Evolutionary conservation across 306 rosid species (phyloP).

Genomic region (Vachellia pachyceras): DNA sequence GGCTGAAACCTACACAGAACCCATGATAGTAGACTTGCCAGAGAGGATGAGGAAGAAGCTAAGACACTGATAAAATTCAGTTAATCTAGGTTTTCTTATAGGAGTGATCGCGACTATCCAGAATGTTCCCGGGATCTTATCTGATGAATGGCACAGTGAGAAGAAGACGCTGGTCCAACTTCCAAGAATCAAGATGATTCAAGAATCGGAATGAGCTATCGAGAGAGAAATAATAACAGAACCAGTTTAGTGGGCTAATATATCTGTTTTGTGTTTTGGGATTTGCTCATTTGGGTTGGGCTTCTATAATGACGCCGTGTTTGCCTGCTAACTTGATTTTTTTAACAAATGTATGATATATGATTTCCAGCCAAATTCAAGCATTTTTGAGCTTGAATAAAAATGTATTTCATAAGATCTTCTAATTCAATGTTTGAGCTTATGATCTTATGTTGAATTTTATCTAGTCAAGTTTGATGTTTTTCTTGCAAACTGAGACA

Average conservation of each 20-base stretch:
- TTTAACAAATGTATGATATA: too few species aligned
- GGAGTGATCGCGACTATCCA: slow-evolving; percentile 30
- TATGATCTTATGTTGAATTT: not conserved
- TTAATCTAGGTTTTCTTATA: not conserved
- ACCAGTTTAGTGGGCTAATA: not conserved
- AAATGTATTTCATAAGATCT: too few species aligned
- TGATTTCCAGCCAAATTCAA: not conserved
- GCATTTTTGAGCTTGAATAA: not conserved
- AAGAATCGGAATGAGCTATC: not conserved
- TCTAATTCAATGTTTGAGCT: not conserved
- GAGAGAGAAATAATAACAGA: not conserved
- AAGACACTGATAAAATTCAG: too few species aligned
- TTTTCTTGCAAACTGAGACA: too few species aligned
- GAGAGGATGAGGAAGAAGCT: not conserved
- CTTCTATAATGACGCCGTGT: not conserved
- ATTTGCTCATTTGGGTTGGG: not conserved
- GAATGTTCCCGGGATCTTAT: slow-evolving; percentile 45
- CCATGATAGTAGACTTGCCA: not conserved
- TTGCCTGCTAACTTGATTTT: not conserved
- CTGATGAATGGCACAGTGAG: not conserved
- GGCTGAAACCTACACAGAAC: not conserved
- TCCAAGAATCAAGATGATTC: slow-evolving; percentile 38
- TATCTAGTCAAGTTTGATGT: too few species aligned
- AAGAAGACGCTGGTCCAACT: not conserved
- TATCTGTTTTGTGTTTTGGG: not conserved